phyloP scores from a whole-genome alignment of 2,329 filamentous ascomycete species.

The Colletotrichum lupini region DNA sequence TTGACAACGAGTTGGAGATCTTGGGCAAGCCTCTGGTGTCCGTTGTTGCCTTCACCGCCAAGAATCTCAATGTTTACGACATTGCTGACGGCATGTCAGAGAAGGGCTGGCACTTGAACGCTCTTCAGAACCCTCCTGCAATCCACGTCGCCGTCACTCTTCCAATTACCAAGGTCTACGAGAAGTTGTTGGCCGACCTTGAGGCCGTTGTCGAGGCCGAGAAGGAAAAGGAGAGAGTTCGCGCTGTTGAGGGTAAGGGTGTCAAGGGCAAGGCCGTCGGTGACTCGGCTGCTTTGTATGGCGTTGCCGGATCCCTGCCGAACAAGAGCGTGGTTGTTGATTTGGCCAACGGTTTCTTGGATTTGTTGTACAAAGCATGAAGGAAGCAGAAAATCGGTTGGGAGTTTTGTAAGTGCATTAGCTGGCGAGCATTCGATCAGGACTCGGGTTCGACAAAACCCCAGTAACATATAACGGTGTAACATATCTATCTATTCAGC shows the following conservation, averaged over 20 bases:
- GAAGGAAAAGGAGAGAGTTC: slow-evolving; percentile 82
- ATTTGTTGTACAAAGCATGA: slow-evolving; percentile 89
- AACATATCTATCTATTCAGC: slow-evolving; percentile 15
- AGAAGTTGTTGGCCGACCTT: slow-evolving; percentile 80
- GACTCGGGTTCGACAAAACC: slow-evolving; percentile 12
- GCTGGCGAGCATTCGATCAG: slow-evolving; percentile 24
- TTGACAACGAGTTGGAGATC: slow-evolving; percentile 80
- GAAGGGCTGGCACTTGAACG: slow-evolving; percentile 95
- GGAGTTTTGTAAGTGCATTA: slow-evolving; percentile 28
- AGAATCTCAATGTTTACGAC: slow-evolving; percentile 91
- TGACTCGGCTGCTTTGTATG: slow-evolving; percentile 90
- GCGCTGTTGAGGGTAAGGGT: slow-evolving; percentile 75
- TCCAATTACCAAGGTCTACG: slow-evolving; percentile 84
- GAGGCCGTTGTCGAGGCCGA: slow-evolving; percentile 76
- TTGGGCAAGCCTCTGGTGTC: slow-evolving; percentile 88
- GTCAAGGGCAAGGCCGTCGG: slow-evolving; percentile 75
- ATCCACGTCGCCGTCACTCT: slow-evolving; percentile 95
- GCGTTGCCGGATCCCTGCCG: slow-evolving; percentile 92
- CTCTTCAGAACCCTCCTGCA: slow-evolving; percentile 89
- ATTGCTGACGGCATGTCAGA: slow-evolving; percentile 87
- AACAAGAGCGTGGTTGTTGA: slow-evolving; percentile 96
- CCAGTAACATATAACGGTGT: slow-evolving; percentile 8
- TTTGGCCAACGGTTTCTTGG: slow-evolving; percentile 89
- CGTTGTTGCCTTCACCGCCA: slow-evolving; percentile 88
- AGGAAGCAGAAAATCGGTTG: neutral